Percentiles rank a stretch among this genome's conserved stretches.
These are phyloP conservation scores for Phycomyces blakesleeanus DNA, from an alignment of 192 early-diverging fungal genomes.

Conservation along the genomic window DNA sequence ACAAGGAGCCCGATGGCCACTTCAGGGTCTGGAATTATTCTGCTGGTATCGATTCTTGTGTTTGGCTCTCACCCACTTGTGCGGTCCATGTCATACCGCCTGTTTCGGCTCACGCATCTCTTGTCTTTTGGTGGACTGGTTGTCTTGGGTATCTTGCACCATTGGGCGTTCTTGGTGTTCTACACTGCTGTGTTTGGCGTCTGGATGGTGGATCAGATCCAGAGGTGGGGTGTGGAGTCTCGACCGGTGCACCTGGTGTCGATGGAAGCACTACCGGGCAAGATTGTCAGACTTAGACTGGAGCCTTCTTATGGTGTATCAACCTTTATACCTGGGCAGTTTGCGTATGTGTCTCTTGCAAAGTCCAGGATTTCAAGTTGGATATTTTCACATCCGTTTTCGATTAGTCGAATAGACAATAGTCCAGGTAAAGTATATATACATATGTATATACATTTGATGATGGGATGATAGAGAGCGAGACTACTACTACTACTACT, in stretches of 20 bases:
- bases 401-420: constrained; percentile 18
- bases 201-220: constrained; percentile 17
- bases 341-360: constrained; percentile 12
- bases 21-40: neutral
- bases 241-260: neutral
- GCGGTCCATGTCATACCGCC: constrained; percentile 5
- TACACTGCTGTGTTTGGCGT: constrained; percentile 8
- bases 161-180: constrained; percentile 12
- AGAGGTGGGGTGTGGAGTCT: neutral
- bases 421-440: too few relatives aligned
- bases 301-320: neutral
- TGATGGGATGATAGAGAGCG: too few relatives aligned
- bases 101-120: constrained; percentile 21
- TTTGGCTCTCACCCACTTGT: constrained; percentile 22
- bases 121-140: constrained; percentile 2
- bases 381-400: constrained; percentile 20
- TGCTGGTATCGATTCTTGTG: neutral
- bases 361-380: neutral
- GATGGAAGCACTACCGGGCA: constrained; percentile 1
- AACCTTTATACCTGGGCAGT: constrained; percentile 10
- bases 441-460: too few relatives aligned
- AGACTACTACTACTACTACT: too few relatives aligned
- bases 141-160: constrained; percentile 3
- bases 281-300: constrained; percentile 2
- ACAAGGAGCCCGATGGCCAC: constrained; percentile 1